Evolutionary conservation across 371 early-diverging fungal species (phyloP).

Genomic region (Mucor irregularis): DNA sequence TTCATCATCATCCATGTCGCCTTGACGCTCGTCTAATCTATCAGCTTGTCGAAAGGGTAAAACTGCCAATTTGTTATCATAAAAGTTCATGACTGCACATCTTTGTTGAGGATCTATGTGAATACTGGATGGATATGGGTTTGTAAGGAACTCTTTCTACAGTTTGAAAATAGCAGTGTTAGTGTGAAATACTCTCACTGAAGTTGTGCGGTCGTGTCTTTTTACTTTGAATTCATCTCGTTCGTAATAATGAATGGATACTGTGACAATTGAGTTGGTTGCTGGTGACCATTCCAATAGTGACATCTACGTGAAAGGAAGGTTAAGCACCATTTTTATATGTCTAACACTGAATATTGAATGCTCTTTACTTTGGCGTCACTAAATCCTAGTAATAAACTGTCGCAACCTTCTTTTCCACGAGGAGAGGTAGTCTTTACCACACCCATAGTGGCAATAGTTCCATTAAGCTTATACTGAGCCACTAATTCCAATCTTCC

Average conservation of each 20-base stretch:
- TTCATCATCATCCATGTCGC: slow-evolving; percentile 40
- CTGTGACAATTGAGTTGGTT: slow-evolving; percentile 80
- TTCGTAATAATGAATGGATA: slow-evolving; percentile 96
- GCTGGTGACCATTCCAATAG: slow-evolving; percentile 83
- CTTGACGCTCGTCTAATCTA: slow-evolving; percentile 31
- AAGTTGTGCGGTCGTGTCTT: no score
- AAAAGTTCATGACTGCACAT: slow-evolving; percentile 87
- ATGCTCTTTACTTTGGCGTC: slow-evolving; percentile 84
- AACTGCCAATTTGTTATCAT: slow-evolving; percentile 86
- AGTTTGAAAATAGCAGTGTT: neutral
- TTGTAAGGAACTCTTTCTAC: slow-evolving; percentile 66
- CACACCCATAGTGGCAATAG: slow-evolving; percentile 76
- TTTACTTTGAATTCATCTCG: slow-evolving; percentile 85
- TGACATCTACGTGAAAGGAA: slow-evolving; percentile 82
- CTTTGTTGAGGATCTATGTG: slow-evolving; percentile 82
- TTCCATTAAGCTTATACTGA: slow-evolving; percentile 79
- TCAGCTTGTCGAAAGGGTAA: slow-evolving; percentile 86
- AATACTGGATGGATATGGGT: slow-evolving; percentile 64
- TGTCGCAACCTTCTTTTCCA: slow-evolving; percentile 76
- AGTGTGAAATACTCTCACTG: no score
- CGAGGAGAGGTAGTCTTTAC: slow-evolving; percentile 69
- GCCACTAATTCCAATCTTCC: slow-evolving; percentile 77
- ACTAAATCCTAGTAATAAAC: slow-evolving; percentile 82
- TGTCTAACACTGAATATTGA: neutral
- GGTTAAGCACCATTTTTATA: neutral